phyloP scores from a whole-genome alignment of 495 filamentous ascomycete species.

The Penicillium dipodomyicola region DNA sequence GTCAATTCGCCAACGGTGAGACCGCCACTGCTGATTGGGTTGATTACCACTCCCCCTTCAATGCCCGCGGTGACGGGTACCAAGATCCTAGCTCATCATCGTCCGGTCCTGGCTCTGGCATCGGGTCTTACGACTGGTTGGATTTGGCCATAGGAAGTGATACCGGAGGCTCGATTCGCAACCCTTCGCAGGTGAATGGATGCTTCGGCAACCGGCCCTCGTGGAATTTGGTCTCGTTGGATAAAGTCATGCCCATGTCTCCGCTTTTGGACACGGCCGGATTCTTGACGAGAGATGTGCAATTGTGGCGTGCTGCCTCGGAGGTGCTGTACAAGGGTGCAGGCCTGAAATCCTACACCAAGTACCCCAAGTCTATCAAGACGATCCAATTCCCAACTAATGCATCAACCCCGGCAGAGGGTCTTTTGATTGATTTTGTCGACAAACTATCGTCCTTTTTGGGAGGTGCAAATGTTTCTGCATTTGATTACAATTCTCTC shows the following conservation, averaged over 20 bases:
- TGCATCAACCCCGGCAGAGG: background rate
- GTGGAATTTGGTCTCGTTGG: background rate
- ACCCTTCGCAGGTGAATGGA: background rate
- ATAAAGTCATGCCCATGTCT: background rate
- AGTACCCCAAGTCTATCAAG: background rate
- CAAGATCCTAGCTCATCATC: constrained; percentile 38
- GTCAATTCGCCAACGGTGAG: background rate
- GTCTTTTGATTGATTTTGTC: background rate
- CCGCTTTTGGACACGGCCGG: background rate
- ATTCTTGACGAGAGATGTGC: background rate
- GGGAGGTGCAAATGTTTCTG: background rate
- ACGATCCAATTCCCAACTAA: background rate
- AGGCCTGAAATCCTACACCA: background rate
- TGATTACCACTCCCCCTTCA: constrained; percentile 41
- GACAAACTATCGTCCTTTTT: background rate
- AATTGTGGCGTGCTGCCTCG: background rate
- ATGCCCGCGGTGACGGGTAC: constrained; percentile 44
- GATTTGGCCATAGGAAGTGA: constrained; percentile 48
- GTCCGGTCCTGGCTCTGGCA: constrained; percentile 36
- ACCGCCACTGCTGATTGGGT: constrained; percentile 35
- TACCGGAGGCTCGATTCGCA: constrained; percentile 35
- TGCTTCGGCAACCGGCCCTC: background rate
- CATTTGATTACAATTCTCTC: background rate
- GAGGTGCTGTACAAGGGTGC: background rate
- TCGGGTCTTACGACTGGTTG: constrained; percentile 41